Conservation (phyloP, 176 grass and related monocot genomes). For the Oryza brachyantha region DNA sequence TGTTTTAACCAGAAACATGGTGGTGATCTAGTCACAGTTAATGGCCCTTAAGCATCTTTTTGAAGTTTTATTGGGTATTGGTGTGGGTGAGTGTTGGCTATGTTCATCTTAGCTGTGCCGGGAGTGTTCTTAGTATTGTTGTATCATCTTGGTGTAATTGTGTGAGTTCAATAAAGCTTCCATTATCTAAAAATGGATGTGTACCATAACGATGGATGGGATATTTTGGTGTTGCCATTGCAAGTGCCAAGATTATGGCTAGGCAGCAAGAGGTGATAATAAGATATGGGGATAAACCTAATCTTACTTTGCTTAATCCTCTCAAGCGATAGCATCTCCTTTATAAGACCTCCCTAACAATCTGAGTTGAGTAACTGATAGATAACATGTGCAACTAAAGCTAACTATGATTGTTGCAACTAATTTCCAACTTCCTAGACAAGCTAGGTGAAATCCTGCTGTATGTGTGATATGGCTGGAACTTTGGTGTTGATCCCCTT, state of each 20-base stretch:
- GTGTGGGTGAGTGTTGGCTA: too few species aligned
- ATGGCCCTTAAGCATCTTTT: too few species aligned
- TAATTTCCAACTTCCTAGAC: background rate
- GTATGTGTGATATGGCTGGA: too few species aligned
- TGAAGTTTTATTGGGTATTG: too few species aligned
- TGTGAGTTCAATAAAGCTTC: too few species aligned
- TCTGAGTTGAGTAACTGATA: background rate
- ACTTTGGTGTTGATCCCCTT: too few species aligned
- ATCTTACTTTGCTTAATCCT: background rate
- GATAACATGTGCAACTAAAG: background rate
- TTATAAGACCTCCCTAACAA: background rate
- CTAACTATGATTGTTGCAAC: background rate
- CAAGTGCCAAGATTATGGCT: background rate
- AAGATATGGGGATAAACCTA: background rate
- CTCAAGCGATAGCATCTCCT: background rate
- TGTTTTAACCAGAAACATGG: too few species aligned
- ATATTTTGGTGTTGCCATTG: background rate
- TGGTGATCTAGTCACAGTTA: too few species aligned
- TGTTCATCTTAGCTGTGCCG: too few species aligned
- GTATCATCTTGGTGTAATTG: too few species aligned
- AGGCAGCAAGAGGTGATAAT: background rate
- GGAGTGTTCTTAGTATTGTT: too few species aligned
- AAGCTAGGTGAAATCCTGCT: background rate
- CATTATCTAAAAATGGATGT: too few species aligned
- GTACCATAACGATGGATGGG: background rate